Conservation (phyloP, 2,329 filamentous ascomycete species). For the Aspergillus oerlinghausenensis region DNA sequence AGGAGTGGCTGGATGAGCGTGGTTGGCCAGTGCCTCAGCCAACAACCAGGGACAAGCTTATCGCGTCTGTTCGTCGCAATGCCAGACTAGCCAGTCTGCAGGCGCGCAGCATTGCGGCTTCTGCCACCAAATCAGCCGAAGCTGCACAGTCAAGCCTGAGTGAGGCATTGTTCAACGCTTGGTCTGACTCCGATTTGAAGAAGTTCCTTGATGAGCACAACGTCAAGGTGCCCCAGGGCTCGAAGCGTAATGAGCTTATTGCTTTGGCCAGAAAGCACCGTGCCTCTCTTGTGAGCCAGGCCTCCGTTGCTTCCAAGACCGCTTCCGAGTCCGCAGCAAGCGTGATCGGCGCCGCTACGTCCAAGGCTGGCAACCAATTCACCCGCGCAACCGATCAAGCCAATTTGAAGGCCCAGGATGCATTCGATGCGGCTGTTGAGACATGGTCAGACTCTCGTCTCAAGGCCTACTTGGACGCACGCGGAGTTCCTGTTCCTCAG, state of each 20-base stretch:
- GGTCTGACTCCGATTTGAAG: slow-evolving; percentile 87
- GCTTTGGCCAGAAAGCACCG: slow-evolving; percentile 87
- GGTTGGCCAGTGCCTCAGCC: slow-evolving; percentile 85
- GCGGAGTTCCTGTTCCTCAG: slow-evolving; percentile 71
- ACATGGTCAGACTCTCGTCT: slow-evolving; percentile 72
- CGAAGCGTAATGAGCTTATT: slow-evolving; percentile 81
- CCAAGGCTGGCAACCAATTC: slow-evolving; percentile 70
- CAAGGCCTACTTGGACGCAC: slow-evolving; percentile 73
- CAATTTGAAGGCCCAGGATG: slow-evolving; percentile 57
- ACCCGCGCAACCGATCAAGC: slow-evolving; percentile 70
- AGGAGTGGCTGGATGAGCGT: slow-evolving; percentile 85
- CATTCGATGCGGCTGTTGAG: slow-evolving; percentile 59
- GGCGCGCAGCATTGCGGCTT: slow-evolving; percentile 56
- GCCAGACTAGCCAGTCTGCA: slow-evolving; percentile 72
- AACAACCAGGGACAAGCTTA: slow-evolving; percentile 75
- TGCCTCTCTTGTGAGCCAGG: slow-evolving; percentile 51
- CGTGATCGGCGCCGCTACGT: slow-evolving; percentile 65
- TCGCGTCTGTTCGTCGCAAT: slow-evolving; percentile 86
- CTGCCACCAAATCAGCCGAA: slow-evolving; percentile 61
- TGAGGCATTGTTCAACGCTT: slow-evolving; percentile 80
- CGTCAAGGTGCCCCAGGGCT: slow-evolving; percentile 86
- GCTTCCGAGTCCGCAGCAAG: slow-evolving; percentile 45
- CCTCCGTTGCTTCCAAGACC: slow-evolving; percentile 49
- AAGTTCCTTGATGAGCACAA: slow-evolving; percentile 88
- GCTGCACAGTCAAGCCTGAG: slow-evolving; percentile 69